Base-by-base conservation (phyloP, 805 yeast genomes). In the Ascoidea rubescens region DNA sequence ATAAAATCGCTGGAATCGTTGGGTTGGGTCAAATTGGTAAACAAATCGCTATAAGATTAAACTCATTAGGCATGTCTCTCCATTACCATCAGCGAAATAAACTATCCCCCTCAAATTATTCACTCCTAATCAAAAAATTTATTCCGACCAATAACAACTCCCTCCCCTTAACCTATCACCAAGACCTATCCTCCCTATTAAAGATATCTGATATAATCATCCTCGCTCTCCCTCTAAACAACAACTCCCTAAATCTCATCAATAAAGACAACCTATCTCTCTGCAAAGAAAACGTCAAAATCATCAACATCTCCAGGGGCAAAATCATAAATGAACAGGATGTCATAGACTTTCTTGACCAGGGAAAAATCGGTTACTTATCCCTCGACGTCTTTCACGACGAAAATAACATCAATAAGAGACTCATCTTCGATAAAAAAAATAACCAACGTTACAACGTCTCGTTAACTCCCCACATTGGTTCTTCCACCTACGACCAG, bases 391-490 rank as follows among this genome's bases (percentile, higher is more conserved):
- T 86, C 31, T 80, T 82, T 64, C 89, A 83, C 63, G 67, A 71
- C 56, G 95, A 86, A 66, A 93, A 93, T n/a, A 61, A 79, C 56
- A 83, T 79, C 17, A 75, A 84, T 48, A 67, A 73, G 61, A 88
- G 84, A 54, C 67, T 85, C 55, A 67, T 74, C 48, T 21, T 79
- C 17, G 75, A 84, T 48, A 67, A 73, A 61, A 88, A 84, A 54
- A 67, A 85, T 55, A 67, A 74, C 48, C 68, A 71, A 28, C 66
- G 83, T 66, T 84, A 85, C 7, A 82, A 83, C 56, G 87, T 82
- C n/a, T 71, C 84, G n/a, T 77, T 87, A 43, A 70, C 86, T 58
- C 97, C 97, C 14, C 97, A 89, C 64, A 79, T 87, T 82, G 97
- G 96, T 37, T 37, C 43, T 37, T 37, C 43, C 2, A 37, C 43